These are phyloP conservation scores for Jackrogersella minutella DNA, from an alignment of 495 filamentous ascomycete genomes.

Conservation along the genomic window DNA sequence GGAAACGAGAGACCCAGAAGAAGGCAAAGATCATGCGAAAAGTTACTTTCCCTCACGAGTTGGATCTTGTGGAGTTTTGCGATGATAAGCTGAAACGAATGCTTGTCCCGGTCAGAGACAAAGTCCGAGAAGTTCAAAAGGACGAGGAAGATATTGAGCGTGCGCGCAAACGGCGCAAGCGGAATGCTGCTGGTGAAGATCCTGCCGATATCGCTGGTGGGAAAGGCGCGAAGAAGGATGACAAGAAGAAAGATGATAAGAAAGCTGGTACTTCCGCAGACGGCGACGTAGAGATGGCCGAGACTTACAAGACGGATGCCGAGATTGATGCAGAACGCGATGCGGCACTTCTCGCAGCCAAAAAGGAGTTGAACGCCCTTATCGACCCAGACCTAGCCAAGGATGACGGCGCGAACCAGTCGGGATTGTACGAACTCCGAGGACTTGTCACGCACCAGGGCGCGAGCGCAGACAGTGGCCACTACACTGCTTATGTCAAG, in stretches of 20 bases:
- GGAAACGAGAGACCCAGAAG: slow-evolving; percentile 92
- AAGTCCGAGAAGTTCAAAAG: slow-evolving; percentile 93
- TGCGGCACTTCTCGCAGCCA: slow-evolving; percentile 74
- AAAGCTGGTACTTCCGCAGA: slow-evolving; percentile 48
- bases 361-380: slow-evolving; percentile 81
- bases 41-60: slow-evolving; percentile 91
- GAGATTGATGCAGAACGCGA: slow-evolving; percentile 86
- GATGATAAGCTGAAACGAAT: slow-evolving; percentile 84
- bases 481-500: slow-evolving; percentile 98
- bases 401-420: slow-evolving; percentile 86
- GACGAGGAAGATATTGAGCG: slow-evolving; percentile 91
- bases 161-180: slow-evolving; percentile 85
- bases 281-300: slow-evolving; percentile 75
- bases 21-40: slow-evolving; percentile 99
- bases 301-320: slow-evolving; percentile 87
- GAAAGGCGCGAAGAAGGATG: slow-evolving; percentile 57
- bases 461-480: slow-evolving; percentile 93
- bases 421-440: slow-evolving; percentile 91
- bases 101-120: slow-evolving; percentile 89
- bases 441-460: slow-evolving; percentile 98
- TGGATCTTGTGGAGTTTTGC: slow-evolving; percentile 95
- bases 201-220: slow-evolving; percentile 52
- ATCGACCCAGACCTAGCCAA: slow-evolving; percentile 73
- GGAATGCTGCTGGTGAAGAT: slow-evolving; percentile 69
- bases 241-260: slow-evolving; percentile 54